Conservation (phyloP, 805 yeast species). For the Metschnikowia chrysomelidarum region DNA sequence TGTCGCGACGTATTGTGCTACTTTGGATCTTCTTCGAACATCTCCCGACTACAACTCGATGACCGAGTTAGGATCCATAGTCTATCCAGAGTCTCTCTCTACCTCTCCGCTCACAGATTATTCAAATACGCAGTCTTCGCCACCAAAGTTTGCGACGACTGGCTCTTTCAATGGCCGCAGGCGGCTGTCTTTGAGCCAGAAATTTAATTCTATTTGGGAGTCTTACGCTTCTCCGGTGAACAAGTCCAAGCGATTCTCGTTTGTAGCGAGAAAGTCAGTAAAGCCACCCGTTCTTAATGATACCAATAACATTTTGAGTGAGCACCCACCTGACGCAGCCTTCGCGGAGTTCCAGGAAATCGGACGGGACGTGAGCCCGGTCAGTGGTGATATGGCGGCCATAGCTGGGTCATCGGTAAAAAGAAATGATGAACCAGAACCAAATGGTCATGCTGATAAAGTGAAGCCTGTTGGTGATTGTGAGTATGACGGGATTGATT, state of each 20-base stretch:
- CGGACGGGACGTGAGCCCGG: too few relatives aligned
- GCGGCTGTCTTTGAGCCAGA: constrained; percentile 20
- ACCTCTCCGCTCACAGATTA: constrained; percentile 18
- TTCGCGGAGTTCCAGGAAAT: too few relatives aligned
- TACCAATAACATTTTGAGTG: too few relatives aligned
- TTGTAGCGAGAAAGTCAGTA: constrained; percentile 10
- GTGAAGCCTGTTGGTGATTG: too few relatives aligned
- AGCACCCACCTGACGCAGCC: too few relatives aligned
- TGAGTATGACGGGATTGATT: too few relatives aligned
- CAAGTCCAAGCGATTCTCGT: constrained; percentile 20
- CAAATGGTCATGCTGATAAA: too few relatives aligned
- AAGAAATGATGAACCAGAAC: too few relatives aligned
- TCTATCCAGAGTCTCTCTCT: constrained; percentile 11
- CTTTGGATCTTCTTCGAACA: constrained; percentile 11
- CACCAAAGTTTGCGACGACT: constrained; percentile 5
- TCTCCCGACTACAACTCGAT: constrained; percentile 10
- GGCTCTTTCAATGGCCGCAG: constrained; percentile 11
- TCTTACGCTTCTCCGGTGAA: constrained; percentile 20
- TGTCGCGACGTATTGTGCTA: constrained; percentile 9
- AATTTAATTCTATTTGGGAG: constrained; percentile 21
- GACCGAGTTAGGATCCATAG: constrained; percentile 8
- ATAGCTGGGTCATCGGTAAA: too few relatives aligned
- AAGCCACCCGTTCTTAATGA: too few relatives aligned
- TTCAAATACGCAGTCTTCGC: constrained; percentile 14
- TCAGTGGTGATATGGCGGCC: too few relatives aligned